A percentile compares a stretch with the other conserved stretches of the same genome.
These are phyloP conservation scores for Paspalum vaginatum DNA, from an alignment of 176 grass and related monocot genomes.

Conservation along the genomic window DNA sequence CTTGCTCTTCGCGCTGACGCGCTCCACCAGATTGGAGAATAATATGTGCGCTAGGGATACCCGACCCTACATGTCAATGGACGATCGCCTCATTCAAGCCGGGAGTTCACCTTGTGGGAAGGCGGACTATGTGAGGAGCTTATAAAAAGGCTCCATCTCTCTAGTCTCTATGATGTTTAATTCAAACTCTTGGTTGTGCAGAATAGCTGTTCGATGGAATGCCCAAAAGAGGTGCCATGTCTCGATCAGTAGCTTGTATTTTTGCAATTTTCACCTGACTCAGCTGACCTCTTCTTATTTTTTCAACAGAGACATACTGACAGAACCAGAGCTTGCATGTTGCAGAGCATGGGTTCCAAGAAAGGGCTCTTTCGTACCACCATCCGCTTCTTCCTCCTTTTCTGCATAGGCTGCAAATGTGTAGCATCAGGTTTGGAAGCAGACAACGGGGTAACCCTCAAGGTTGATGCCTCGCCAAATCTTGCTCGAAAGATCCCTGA, in stretches of 20 bases:
- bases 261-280: neutral
- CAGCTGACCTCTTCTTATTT: neutral
- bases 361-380: neutral
- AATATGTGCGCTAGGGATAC: too few species aligned
- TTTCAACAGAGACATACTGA: neutral
- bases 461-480: conserved; percentile 57
- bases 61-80: too few species aligned
- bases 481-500: conserved; percentile 60
- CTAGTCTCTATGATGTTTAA: neutral
- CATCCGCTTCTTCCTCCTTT: conserved; percentile 20
- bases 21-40: too few species aligned
- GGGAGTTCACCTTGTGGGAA: too few species aligned
- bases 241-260: neutral
- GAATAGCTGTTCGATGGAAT: neutral
- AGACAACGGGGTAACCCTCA: conserved; percentile 44
- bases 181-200: neutral
- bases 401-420: conserved; percentile 27
- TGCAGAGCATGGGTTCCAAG: neutral
- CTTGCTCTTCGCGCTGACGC: too few species aligned
- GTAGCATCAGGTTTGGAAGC: conserved; percentile 36
- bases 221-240: neutral
- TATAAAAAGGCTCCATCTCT: neutral
- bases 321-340: neutral
- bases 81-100: too few species aligned
- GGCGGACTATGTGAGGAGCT: neutral